Conservation (phyloP, 2,329 filamentous ascomycete genomes). For the Orbilia oligospora region DNA sequence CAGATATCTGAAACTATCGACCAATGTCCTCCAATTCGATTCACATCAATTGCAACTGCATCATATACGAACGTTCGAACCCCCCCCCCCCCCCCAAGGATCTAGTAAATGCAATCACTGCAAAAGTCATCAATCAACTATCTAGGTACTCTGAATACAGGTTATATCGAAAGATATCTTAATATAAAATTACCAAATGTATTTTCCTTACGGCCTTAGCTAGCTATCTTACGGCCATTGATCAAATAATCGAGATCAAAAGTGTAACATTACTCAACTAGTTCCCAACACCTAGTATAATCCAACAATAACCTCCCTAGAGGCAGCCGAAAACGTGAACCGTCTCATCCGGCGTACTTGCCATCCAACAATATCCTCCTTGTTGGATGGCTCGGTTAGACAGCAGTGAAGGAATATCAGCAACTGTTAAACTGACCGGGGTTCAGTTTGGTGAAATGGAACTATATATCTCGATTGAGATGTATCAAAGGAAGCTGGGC, state of each 20-base stretch:
- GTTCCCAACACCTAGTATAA: not conserved
- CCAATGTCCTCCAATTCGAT: not conserved
- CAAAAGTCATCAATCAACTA: not conserved
- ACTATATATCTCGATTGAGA: not conserved
- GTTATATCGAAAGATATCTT: not conserved
- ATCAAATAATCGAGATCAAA: not conserved
- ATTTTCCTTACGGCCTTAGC: too few species aligned
- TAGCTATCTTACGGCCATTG: too few species aligned
- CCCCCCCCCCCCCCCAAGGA: too few species aligned
- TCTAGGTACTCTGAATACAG: not conserved
- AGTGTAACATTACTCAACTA: not conserved
- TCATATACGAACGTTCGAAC: not conserved
- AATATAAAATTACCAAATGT: not conserved
- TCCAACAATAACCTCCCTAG: not conserved
- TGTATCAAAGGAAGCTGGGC: not conserved
- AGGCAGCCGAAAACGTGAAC: constrained; percentile 14
- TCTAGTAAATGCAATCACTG: not conserved
- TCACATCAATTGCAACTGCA: not conserved
- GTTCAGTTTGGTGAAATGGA: too few species aligned
- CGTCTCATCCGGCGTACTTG: not conserved
- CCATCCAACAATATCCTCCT: not conserved
- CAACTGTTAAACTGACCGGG: not conserved
- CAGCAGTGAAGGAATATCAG: not conserved
- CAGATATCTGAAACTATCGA: not conserved
- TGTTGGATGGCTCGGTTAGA: constrained; percentile 7